Evolutionary conservation across 1,284 basidiomycete species (phyloP), one percentile per base, ranked within the genome.

Genomic region (Ustanciosporium gigantosporum): DNA sequence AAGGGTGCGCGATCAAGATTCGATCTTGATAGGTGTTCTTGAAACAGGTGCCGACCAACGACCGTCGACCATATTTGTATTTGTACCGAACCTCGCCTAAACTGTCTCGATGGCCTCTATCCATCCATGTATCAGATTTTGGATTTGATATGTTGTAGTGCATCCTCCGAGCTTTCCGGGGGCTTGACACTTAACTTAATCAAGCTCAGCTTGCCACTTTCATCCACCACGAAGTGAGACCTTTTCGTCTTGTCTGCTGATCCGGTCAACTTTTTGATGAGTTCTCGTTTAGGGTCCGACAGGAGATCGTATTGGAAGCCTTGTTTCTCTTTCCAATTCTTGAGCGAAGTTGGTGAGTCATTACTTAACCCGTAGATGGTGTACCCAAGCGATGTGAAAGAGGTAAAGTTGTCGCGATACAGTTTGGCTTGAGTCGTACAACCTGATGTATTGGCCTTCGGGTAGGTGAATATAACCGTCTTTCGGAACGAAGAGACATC

Each of bases 351-450:
- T 0, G 89, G 84, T n/a, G 84, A 82, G 78, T 95, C 92, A 19
- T 87, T 87, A 68, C 89, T 91, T 52, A 96, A 79, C 53, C 91
- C 91, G 78, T 89, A 92, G 31, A 95, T 86, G 32, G 83, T 83
- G 79, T 87, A 95, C 36, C 86, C 83, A 44, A 83, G 74, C 5
- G 83, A 81, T 3, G 82, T 81, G 76, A 93, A 92, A 60, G 89
- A 86, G 7, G 84, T 82, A 77, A 88, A 88, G 36, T 81, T 81
- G 77, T 95, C 91, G 25, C 91, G 84, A 82, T 88, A 72, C 14
- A 47, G 38, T 25, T 66, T 65, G 36, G 66, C 73, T 40, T 76
- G 73, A 4, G 49, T 66, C 4, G 71, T 72, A 39, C 73, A 73
- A 13, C 72, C 72, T 6, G 41, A 45, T 17, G 71, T 67, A 34